Conservation (phyloP, 805 yeast species). For the Debaryomyces tyrocola region DNA sequence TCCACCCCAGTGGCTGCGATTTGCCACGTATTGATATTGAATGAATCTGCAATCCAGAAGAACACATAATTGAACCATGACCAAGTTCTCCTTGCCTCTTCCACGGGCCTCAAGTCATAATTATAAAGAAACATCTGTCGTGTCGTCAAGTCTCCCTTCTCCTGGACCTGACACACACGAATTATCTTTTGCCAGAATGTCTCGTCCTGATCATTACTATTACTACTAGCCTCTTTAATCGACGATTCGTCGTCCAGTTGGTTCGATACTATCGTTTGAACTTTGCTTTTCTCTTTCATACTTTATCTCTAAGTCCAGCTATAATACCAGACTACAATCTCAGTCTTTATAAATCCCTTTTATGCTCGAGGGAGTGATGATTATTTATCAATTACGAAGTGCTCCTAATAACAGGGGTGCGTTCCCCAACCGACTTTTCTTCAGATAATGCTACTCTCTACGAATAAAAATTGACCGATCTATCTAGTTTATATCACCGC, state of each 20-base stretch:
- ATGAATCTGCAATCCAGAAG: constrained; percentile 88
- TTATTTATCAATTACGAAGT: background rate
- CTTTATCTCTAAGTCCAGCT: background rate
- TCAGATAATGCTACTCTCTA: too few species aligned
- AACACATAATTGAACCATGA: constrained; percentile 75
- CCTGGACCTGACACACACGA: constrained; percentile 29
- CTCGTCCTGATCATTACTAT: constrained; percentile 6
- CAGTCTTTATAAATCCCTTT: too few species aligned
- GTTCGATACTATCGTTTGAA: background rate
- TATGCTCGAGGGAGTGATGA: too few species aligned
- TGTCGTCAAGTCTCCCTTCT: constrained; percentile 45
- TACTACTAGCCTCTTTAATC: background rate
- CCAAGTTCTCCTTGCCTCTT: constrained; percentile 76
- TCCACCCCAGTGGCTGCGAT: constrained; percentile 83
- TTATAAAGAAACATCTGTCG: constrained; percentile 69
- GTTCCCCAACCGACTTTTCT: background rate
- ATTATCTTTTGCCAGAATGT: constrained; percentile 11
- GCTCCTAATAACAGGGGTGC: background rate
- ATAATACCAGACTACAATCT: too few species aligned
- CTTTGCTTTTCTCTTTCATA: background rate
- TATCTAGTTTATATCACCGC: too few species aligned
- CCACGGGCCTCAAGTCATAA: constrained; percentile 78
- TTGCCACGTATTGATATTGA: constrained; percentile 89
- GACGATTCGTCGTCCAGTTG: background rate
- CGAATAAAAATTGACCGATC: too few species aligned